Evolutionary conservation across 2,329 filamentous ascomycete genomes (phyloP), one percentile per base, ranked within the genome.

Genomic region (Talaromyces islandicus): DNA sequence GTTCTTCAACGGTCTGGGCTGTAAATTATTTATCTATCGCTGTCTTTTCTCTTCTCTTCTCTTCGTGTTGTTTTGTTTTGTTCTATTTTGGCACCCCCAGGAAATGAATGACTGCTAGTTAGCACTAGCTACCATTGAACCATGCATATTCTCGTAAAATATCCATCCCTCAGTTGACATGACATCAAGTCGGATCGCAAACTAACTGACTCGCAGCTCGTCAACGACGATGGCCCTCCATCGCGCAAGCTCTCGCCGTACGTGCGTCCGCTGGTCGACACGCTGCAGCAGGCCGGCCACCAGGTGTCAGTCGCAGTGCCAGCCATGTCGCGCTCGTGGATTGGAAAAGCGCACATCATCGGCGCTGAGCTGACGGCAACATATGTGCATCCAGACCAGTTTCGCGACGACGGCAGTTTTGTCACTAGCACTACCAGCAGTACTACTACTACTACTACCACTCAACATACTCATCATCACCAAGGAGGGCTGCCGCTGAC

Each of bases 321-420:
- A 7, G 85, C 95, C 71, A 87, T 86, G 5, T 93, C 96, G 73
- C 87, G 92, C 57, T 95, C 91, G 21, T 97, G 92, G 92, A 96
- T 97, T 71, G 92, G 91, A 67, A 97, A 97, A 80, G 92, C 92
- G 1, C 92, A 97, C 76, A 88, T 97, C 70, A 92, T 96, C 69
- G 92, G 92, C 64, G 87, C 92, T 73, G 87, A 88, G 1, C 83
- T 94, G 63, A 90, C 87, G 74, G 91, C 91, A 7, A 81, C 83
- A 46, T 95, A 93, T 78, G 94, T 91, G 74, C 87, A 87, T 4
- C 83, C 83, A 0, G 78, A 78, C 41, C 80, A 81, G 9, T 79
- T 85, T 30, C 73, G 74, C 60, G 72, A 81, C 62, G 82, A 85
- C 54, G 85, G 88, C 58, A 69, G 35, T 38, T 38, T 38, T 38